Conservation (phyloP, 176 grass and related monocot genomes). For the Rhynchospora tenuis region DNA sequence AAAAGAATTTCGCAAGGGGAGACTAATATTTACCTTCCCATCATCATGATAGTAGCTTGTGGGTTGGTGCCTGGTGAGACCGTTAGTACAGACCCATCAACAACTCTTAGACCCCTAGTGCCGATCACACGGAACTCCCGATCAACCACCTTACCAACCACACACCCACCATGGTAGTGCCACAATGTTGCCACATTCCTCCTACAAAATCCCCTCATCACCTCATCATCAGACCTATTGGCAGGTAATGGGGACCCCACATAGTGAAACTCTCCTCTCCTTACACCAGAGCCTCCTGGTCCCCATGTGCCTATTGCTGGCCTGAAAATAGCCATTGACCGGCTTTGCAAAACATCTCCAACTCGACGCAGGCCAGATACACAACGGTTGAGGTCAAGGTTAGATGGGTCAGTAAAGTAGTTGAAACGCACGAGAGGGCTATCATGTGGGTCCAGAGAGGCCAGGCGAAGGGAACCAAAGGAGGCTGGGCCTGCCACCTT, state of each 20-base stretch:
- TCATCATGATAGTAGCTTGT: constrained; percentile 90
- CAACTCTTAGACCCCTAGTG: constrained; percentile 44
- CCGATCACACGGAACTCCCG: constrained; percentile 61
- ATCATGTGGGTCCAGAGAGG: constrained; percentile 48
- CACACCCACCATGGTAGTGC: constrained; percentile 91
- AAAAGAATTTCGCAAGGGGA: not conserved
- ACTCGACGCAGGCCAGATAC: constrained; percentile 50
- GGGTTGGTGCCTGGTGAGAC: constrained; percentile 86
- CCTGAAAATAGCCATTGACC: constrained; percentile 58
- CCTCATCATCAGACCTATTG: constrained; percentile 40
- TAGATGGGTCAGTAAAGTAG: constrained; percentile 55
- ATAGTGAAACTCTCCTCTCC: constrained; percentile 50
- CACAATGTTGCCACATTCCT: constrained; percentile 69
- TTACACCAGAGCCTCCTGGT: constrained; percentile 22
- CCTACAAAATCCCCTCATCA: constrained; percentile 52
- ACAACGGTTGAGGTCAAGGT: constrained; percentile 53
- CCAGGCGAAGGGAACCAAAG: constrained; percentile 56
- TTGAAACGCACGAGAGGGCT: constrained; percentile 64
- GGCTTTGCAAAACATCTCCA: constrained; percentile 46
- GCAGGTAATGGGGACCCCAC: constrained; percentile 47
- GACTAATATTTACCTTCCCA: constrained; percentile 54
- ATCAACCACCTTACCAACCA: constrained; percentile 67
- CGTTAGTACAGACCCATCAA: constrained; percentile 62
- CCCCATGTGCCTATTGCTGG: constrained; percentile 4
- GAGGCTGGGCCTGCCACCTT: constrained; percentile 67